Evolutionary conservation across 2,329 filamentous ascomycete species (phyloP).

Genomic region (Curvularia eragrostidis): DNA sequence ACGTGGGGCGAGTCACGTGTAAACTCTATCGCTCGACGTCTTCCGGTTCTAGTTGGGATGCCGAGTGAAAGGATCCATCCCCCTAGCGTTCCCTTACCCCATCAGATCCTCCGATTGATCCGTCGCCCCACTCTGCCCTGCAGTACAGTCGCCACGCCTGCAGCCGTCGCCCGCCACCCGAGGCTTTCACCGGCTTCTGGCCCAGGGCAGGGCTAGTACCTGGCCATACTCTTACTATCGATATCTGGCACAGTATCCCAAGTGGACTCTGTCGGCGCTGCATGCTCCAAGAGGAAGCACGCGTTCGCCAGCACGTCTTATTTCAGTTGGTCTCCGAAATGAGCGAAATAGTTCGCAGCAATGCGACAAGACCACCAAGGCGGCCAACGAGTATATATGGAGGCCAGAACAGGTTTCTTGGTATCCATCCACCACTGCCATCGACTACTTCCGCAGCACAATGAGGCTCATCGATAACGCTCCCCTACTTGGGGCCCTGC

Average conservation of each 20-base stretch:
- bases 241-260: slow-evolving; percentile 7
- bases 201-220: slow-evolving; percentile 11
- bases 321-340: slow-evolving; percentile 14
- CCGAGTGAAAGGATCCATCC: not conserved
- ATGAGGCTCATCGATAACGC: slow-evolving; percentile 14
- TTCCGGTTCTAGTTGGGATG: not conserved
- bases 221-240: not conserved
- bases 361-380: slow-evolving; percentile 6
- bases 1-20: not conserved
- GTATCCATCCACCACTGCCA: slow-evolving; percentile 1
- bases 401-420: not conserved
- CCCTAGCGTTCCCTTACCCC: not conserved
- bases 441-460: slow-evolving; percentile 4
- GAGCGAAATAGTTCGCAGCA: slow-evolving; percentile 5
- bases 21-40: slow-evolving; percentile 1
- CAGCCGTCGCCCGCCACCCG: slow-evolving; percentile 7
- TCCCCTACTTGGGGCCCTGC: slow-evolving; percentile 8
- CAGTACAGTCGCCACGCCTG: not conserved
- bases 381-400: slow-evolving; percentile 12
- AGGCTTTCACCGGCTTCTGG: slow-evolving; percentile 7
- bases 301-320: not conserved
- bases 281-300: slow-evolving; percentile 7
- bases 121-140: slow-evolving; percentile 10
- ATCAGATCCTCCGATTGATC: slow-evolving; percentile 5
- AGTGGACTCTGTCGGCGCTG: slow-evolving; percentile 9